Conservation (phyloP, 441 rosid species). For the Gossypium trilobum region DNA sequence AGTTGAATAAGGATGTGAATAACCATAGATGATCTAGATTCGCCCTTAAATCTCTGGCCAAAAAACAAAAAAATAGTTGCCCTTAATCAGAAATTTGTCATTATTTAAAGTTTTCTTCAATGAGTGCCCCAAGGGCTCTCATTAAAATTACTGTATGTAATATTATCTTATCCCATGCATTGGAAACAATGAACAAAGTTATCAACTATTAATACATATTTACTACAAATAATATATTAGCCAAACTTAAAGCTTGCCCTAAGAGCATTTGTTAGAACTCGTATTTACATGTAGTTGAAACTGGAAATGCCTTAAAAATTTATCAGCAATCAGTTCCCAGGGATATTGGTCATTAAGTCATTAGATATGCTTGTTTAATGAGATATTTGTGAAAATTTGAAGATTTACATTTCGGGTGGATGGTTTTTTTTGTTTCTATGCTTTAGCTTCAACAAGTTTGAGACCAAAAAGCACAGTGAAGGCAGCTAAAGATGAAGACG, state of each 20-base stretch:
- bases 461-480: slow-evolving; percentile 45
- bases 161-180: background rate
- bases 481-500: slow-evolving; percentile 50
- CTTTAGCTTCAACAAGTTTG: slow-evolving; percentile 36
- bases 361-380: background rate
- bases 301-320: background rate
- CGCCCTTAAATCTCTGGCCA: background rate
- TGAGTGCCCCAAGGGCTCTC: background rate
- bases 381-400: background rate
- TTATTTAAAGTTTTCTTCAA: background rate
- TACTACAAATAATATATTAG: background rate
- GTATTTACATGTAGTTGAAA: background rate
- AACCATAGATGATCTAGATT: background rate
- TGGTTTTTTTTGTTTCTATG: background rate
- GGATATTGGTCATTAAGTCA: background rate
- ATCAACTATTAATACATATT: background rate
- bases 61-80: background rate
- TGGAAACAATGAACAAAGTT: background rate
- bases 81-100: background rate
- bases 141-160: background rate
- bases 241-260: background rate
- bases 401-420: background rate
- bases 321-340: background rate
- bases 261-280: background rate
- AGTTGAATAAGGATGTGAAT: background rate